Evolutionary conservation across 345 rosid species (phyloP).

Genomic region (Salix exigua): DNA sequence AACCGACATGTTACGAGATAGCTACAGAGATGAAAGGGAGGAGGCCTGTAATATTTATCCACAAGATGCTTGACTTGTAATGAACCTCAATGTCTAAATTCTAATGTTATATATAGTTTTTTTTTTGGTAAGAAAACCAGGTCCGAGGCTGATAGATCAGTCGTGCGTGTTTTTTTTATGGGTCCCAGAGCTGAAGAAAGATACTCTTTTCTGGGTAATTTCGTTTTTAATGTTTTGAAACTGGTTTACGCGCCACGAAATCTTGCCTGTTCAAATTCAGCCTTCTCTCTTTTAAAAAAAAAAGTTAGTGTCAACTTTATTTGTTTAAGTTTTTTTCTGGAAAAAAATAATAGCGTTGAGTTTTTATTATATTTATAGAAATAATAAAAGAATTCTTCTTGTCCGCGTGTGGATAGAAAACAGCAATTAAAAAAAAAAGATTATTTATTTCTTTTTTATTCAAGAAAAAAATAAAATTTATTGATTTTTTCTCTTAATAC

Average conservation of each 20-base stretch:
- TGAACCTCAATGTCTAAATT: not conserved
- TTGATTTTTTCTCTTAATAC: not conserved
- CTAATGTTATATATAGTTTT: not conserved
- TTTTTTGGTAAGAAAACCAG: not conserved
- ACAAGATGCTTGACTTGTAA: not conserved
- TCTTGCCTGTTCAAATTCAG: not conserved
- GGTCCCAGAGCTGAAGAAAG: not conserved
- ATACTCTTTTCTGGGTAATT: not conserved
- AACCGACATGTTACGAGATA: constrained; percentile 29
- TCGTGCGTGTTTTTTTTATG: no score
- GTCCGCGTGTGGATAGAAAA: not conserved
- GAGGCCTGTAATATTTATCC: not conserved
- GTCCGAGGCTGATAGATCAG: not conserved
- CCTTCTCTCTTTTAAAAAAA: no score
- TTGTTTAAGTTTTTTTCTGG: no score
- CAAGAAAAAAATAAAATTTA: not conserved
- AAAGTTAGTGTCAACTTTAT: no score
- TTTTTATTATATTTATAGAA: no score
- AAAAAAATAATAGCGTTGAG: no score
- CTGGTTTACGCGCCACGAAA: not conserved
- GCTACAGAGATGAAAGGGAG: not conserved
- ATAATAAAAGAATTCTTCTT: not conserved
- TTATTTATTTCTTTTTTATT: not conserved
- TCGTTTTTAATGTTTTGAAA: not conserved
- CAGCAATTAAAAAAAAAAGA: no score